Evolutionary conservation across 495 filamentous ascomycete species (phyloP), one percentile per base, ranked within the genome.

Genomic region (Penicillium angulare): DNA sequence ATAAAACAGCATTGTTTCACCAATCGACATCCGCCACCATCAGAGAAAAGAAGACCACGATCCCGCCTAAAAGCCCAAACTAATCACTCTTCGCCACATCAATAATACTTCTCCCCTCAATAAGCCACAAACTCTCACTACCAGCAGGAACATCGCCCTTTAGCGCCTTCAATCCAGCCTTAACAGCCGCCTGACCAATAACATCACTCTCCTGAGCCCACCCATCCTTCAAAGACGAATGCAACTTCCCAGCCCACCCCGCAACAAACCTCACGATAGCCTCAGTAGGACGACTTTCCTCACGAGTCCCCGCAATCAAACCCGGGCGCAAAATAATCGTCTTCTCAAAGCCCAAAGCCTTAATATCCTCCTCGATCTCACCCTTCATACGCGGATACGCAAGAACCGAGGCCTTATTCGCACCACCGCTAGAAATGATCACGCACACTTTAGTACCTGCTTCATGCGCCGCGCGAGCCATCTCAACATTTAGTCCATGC

Each of bases 361-460:
- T 80, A 24, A 92, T 75, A n/a, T 83, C 76, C 24, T 91, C 85
- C 59, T 92, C 90, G 27, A 92, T 79, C 59, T 90, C 86, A 10
- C 75, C 78, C 73, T 95, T 95, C 86, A 95, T 92, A 57, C 80
- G 76, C 3, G 68, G 41, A 61, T 92, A 90, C 0, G 81, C 74
- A 3, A 81, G 54, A 1, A 49, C 49, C 0, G 78, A 79, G 10
- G 68, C 55, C 12, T 77, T 75, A 31, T 63, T 73, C 0, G 79
- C 76, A 17, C 79, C 79, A 3, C 53, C 64, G 16, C 74, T 71
- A 0, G 86, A 90, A 31, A 90, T 75, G 48, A 92, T 78, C 2
- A 90, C 85, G 57, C 82, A 90, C 27, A 79, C 81, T 52, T 81
- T 79, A 16, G 78, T 74, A 2, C 86, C 86, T 16, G 79, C 79